Percentiles rank a stretch among this genome's conserved stretches.
phyloP scores from a whole-genome alignment of 768 basidiomycete genomes.

The Rubroboletus pulcherrimus region DNA sequence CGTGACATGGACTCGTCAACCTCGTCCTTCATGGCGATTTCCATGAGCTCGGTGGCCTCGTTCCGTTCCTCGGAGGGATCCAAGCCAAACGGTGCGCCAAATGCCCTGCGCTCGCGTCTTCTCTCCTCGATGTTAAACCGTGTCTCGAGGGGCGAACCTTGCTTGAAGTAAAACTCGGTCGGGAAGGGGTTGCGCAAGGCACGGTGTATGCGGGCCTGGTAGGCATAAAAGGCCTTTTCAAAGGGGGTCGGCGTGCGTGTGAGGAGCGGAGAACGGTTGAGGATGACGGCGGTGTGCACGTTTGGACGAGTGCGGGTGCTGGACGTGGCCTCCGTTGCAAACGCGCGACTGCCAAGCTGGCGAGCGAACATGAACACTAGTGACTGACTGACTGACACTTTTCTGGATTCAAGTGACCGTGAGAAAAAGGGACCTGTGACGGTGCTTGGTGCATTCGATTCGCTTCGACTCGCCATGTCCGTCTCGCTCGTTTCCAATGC shows the following conservation, averaged over 20 bases:
- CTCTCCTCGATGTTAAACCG: conserved; percentile 77
- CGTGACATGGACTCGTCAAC: conserved; percentile 62
- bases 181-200: conserved; percentile 88
- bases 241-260: conserved; percentile 70
- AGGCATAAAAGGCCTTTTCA: conserved; percentile 77
- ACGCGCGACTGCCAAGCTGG: conserved; percentile 30
- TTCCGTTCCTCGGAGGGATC: conserved; percentile 40
- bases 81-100: conserved; percentile 58
- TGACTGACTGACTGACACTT: neutral
- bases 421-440: conserved; percentile 29
- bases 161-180: conserved; percentile 90
- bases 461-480: conserved; percentile 47
- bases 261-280: conserved; percentile 75
- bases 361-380: conserved; percentile 2
- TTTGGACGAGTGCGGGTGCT: conserved; percentile 25
- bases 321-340: conserved; percentile 41
- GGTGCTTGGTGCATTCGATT: neutral
- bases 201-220: conserved; percentile 79
- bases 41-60: conserved; percentile 51
- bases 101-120: conserved; percentile 66
- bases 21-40: conserved; percentile 56
- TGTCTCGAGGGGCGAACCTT: conserved; percentile 79
- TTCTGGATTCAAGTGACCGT: conserved; percentile 18
- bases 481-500: conserved; percentile 73
- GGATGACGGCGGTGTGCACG: conserved; percentile 61